phyloP scores from a whole-genome alignment of 768 basidiomycete genomes.

The Sporobolomyces roseus region DNA sequence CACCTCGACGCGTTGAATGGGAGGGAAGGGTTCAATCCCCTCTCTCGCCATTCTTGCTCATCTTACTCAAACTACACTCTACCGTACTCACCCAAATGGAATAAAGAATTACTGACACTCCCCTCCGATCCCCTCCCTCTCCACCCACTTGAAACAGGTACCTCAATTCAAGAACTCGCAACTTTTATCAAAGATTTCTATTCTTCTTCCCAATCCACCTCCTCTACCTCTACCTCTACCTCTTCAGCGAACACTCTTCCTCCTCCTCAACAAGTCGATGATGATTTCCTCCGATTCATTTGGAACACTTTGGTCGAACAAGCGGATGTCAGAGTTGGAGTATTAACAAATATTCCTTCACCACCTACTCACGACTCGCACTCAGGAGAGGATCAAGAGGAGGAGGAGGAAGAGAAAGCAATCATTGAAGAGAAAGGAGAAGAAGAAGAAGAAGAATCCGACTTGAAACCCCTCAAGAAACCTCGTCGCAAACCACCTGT shows the following conservation, averaged over 20 bases:
- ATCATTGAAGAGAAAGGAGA: neutral
- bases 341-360: slow-evolving; percentile 48
- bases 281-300: slow-evolving; percentile 70
- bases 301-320: slow-evolving; percentile 76
- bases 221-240: slow-evolving; percentile 45
- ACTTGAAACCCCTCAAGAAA: slow-evolving; percentile 1
- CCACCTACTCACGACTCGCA: slow-evolving; percentile 30
- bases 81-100: neutral
- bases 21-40: slow-evolving; percentile 37
- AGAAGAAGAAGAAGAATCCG: neutral
- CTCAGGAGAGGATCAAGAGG: neutral
- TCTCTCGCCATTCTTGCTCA: slow-evolving; percentile 21
- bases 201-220: slow-evolving; percentile 29
- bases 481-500: slow-evolving; percentile 1
- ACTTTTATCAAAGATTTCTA: slow-evolving; percentile 61
- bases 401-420: neutral
- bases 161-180: slow-evolving; percentile 59
- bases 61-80: neutral
- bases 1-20: slow-evolving; percentile 2
- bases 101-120: neutral
- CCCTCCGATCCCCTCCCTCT: no score
- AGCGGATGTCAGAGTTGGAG: slow-evolving; percentile 71
- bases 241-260: neutral
- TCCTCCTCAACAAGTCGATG: slow-evolving; percentile 62
- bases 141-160: slow-evolving; percentile 58